Percentiles rank a stretch among this genome's conserved stretches.
Evolutionary conservation across 2,329 filamentous ascomycete species (phyloP).

Genomic region (Gyromitra esculenta): DNA sequence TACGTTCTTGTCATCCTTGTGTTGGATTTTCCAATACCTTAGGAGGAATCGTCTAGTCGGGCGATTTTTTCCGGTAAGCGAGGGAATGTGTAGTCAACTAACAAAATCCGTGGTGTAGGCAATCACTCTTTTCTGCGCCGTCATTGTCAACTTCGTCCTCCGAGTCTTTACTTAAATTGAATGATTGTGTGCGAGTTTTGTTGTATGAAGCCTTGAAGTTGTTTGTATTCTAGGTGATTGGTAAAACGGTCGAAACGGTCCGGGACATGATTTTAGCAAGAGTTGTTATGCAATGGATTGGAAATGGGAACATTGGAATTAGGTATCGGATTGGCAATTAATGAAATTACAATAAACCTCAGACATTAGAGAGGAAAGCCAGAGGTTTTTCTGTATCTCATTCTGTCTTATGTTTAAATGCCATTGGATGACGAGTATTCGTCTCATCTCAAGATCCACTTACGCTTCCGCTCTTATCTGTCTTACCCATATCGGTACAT

Average conservation of each 20-base stretch:
- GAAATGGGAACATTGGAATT: conserved; percentile 29
- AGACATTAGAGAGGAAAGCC: not conserved
- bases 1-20: conserved; percentile 27
- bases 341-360: conserved; percentile 42
- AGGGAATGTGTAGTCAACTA: not conserved
- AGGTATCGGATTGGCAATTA: conserved; percentile 40
- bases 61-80: not conserved
- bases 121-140: conserved; percentile 82
- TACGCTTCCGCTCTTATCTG: conserved; percentile 14
- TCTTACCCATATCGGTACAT: not conserved
- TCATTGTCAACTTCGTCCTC: conserved; percentile 96
- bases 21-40: not conserved
- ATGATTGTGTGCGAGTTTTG: conserved; percentile 13
- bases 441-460: not conserved
- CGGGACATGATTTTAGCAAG: conserved; percentile 31
- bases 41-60: not conserved
- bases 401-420: not conserved
- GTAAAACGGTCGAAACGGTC: conserved; percentile 46
- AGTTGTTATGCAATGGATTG: conserved; percentile 48
- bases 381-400: not conserved
- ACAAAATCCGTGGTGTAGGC: conserved; percentile 62
- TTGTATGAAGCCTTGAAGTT: conserved; percentile 24
- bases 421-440: not conserved
- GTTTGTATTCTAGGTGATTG: conserved; percentile 43
- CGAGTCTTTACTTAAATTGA: conserved; percentile 65